phyloP scores from a whole-genome alignment of 305 asterid genomes.

The Nicotiana rustica region DNA sequence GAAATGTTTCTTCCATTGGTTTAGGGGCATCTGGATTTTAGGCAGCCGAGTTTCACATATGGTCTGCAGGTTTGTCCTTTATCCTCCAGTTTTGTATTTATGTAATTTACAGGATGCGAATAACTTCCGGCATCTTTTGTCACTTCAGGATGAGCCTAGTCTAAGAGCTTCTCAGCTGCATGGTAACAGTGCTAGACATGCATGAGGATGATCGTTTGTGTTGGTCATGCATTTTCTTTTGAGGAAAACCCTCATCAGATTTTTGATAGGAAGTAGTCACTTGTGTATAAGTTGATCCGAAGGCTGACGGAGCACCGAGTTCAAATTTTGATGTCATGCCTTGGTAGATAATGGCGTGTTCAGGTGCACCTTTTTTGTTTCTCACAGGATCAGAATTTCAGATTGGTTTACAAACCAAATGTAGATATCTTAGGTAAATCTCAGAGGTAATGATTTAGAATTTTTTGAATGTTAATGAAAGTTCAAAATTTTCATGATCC shows the following conservation, averaged over 20 bases:
- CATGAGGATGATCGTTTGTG: constrained; percentile 44
- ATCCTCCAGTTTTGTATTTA: constrained; percentile 12
- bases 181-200: constrained; percentile 58
- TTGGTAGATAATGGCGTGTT: neutral
- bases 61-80: constrained; percentile 66
- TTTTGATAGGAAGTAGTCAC: neutral
- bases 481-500: neutral
- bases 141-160: constrained; percentile 74
- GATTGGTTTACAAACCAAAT: constrained; percentile 4
- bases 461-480: neutral
- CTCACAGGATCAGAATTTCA: neutral
- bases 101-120: neutral
- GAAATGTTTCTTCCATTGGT: constrained; percentile 31
- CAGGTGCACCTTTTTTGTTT: neutral
- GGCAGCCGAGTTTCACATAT: constrained; percentile 73
- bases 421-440: constrained; percentile 1
- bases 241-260: neutral
- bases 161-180: constrained; percentile 68
- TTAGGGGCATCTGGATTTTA: constrained; percentile 87
- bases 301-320: constrained; percentile 1
- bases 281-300: neutral
- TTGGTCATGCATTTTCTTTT: constrained; percentile 14
- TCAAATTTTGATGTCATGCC: neutral
- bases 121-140: constrained; percentile 28
- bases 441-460: neutral